phyloP scores from a whole-genome alignment of 345 rosid species.

The Bretschneidera sinensis region DNA sequence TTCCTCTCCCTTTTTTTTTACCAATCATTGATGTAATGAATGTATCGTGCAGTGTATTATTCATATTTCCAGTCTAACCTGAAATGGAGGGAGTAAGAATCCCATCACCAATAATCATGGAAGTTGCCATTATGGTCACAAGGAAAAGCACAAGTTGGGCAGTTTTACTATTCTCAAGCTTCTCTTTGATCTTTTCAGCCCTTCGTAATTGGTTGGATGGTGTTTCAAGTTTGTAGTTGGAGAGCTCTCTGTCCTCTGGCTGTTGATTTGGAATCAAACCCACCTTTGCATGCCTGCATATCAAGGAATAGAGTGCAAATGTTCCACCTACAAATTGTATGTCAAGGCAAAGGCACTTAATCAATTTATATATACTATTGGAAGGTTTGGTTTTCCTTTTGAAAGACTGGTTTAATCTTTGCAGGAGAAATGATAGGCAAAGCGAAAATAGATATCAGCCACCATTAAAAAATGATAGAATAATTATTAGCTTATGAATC shows the following conservation, averaged over 20 bases:
- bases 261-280: slow-evolving; percentile 64
- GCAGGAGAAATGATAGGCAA: background rate
- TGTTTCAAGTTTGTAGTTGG: slow-evolving; percentile 53
- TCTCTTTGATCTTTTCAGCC: slow-evolving; percentile 41
- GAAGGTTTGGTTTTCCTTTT: background rate
- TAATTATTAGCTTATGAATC: no score
- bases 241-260: slow-evolving; percentile 59
- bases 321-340: slow-evolving; percentile 65
- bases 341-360: no score
- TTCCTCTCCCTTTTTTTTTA: no score
- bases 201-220: slow-evolving; percentile 38
- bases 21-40: background rate
- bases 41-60: background rate
- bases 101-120: slow-evolving; percentile 86
- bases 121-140: slow-evolving; percentile 66
- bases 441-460: no score
- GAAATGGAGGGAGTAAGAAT: slow-evolving; percentile 76
- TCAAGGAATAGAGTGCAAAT: slow-evolving; percentile 66
- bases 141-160: slow-evolving; percentile 47
- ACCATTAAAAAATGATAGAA: no score
- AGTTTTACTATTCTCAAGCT: slow-evolving; percentile 36
- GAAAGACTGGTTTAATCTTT: background rate
- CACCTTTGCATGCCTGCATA: slow-evolving; percentile 48
- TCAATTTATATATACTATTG: no score
- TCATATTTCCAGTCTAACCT: slow-evolving; percentile 32